Conservation (phyloP, 257 asterid genomes). For the Solanum stenotomum region DNA sequence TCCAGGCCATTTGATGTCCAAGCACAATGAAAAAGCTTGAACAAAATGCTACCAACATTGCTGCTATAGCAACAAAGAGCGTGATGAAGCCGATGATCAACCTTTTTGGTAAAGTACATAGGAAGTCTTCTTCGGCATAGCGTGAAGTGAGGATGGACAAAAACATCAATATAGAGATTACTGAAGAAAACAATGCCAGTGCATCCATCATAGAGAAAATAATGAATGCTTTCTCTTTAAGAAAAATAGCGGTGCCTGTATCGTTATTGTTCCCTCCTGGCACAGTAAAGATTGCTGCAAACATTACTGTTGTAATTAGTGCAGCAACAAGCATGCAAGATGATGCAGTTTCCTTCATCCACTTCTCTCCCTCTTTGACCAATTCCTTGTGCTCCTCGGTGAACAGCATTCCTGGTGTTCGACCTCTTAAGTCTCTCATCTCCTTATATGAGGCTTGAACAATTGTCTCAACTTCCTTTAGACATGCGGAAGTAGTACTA, state of each 20-base stretch:
- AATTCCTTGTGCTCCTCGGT: constrained; percentile 16
- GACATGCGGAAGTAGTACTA: not conserved
- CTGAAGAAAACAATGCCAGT: constrained; percentile 17
- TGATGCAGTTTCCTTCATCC: constrained; percentile 31
- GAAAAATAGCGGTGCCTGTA: constrained; percentile 16
- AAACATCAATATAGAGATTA: constrained; percentile 25
- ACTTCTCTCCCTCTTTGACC: constrained; percentile 18
- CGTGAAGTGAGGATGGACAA: constrained; percentile 32
- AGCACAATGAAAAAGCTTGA: constrained; percentile 20
- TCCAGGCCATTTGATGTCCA: constrained; percentile 11
- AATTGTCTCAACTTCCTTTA: constrained; percentile 22
- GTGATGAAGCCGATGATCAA: constrained; percentile 19
- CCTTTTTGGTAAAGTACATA: constrained; percentile 16
- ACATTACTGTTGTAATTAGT: constrained; percentile 20
- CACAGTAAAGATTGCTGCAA: constrained; percentile 27
- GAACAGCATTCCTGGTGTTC: constrained; percentile 18
- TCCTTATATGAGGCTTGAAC: constrained; percentile 17
- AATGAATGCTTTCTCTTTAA: constrained; percentile 11
- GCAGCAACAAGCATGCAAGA: constrained; percentile 31
- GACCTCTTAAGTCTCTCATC: constrained; percentile 12
- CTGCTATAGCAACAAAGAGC: constrained; percentile 21
- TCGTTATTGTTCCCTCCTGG: constrained; percentile 20
- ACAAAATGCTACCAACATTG: constrained; percentile 25
- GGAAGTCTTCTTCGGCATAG: constrained; percentile 32
- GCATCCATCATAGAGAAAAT: constrained; percentile 12